A percentile compares a stretch with the other conserved stretches of the same genome.
Evolutionary conservation across 106 monocot genomes (phyloP).

Genomic region (Triglochin maritima): DNA sequence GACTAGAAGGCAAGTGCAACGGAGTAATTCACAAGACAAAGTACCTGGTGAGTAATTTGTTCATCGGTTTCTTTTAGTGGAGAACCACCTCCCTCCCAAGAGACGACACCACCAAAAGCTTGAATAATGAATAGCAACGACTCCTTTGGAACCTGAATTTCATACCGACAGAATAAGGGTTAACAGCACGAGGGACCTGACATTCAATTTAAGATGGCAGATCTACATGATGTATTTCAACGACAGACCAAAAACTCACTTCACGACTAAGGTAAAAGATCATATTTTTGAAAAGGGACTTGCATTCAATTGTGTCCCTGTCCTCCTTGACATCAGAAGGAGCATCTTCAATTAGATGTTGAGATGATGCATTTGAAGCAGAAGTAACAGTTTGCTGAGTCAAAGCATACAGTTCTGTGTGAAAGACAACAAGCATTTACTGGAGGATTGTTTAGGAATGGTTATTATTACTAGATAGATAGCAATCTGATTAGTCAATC

Average conservation of each 20-base stretch:
- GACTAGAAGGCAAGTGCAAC: too few relatives aligned
- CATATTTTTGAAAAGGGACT: conserved; percentile 63
- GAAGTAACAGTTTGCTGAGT: conserved; percentile 40
- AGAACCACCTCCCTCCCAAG: conserved; percentile 94
- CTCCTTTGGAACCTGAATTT: conserved; percentile 76
- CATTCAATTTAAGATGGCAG: too few relatives aligned
- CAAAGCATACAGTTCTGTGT: conserved; percentile 80
- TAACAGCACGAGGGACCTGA: too few relatives aligned
- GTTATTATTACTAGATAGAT: too few relatives aligned
- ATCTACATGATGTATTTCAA: too few relatives aligned
- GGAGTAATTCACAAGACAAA: too few relatives aligned
- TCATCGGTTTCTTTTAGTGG: conserved; percentile 70
- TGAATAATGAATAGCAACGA: conserved; percentile 81
- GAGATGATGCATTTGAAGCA: conserved; percentile 27
- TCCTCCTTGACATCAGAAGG: conserved; percentile 50
- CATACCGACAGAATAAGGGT: neutral
- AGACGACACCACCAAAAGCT: conserved; percentile 91
- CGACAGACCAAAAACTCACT: conserved; percentile 26
- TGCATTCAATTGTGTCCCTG: conserved; percentile 74
- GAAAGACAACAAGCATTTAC: conserved; percentile 1
- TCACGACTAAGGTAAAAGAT: conserved; percentile 84
- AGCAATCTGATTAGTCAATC: too few relatives aligned
- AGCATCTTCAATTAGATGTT: conserved; percentile 62
- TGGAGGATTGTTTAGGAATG: neutral
- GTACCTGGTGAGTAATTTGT: conserved; percentile 83